phyloP scores from a whole-genome alignment of 1,284 basidiomycete genomes.

The Schizophyllum amplum region DNA sequence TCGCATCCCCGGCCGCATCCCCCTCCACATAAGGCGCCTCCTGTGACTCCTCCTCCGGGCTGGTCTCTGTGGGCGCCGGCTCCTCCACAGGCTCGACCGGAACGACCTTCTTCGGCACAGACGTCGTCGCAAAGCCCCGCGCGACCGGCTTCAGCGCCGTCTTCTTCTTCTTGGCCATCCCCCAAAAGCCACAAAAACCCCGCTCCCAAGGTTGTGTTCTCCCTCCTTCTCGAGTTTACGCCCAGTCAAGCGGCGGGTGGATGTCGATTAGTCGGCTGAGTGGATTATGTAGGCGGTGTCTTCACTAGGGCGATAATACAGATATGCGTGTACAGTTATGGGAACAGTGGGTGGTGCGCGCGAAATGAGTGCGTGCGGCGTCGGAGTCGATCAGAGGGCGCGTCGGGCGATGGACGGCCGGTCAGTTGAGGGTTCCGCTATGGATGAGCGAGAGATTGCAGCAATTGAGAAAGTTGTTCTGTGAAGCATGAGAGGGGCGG shows the following conservation, averaged over 20 bases:
- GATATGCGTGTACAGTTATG: not conserved
- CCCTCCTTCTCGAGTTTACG: not conserved
- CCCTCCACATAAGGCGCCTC: slow-evolving; percentile 5
- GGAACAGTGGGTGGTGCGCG: not conserved
- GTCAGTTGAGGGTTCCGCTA: not conserved
- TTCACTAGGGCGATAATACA: not conserved
- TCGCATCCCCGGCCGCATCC: slow-evolving; percentile 10
- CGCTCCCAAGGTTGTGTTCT: not conserved
- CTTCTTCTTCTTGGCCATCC: slow-evolving; percentile 86
- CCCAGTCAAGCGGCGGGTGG: no score
- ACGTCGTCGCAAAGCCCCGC: slow-evolving; percentile 83
- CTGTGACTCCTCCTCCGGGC: slow-evolving; percentile 17
- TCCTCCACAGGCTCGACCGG: slow-evolving; percentile 21
- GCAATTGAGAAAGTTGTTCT: not conserved
- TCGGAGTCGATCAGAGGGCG: no score
- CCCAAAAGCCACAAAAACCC: not conserved
- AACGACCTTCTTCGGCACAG: slow-evolving; percentile 73
- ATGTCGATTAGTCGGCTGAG: not conserved
- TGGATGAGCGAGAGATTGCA: not conserved
- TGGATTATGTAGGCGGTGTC: not conserved
- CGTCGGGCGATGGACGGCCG: no score
- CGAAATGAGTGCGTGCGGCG: not conserved
- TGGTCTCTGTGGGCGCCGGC: slow-evolving; percentile 12
- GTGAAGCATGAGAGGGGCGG: not conserved
- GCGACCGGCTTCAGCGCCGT: slow-evolving; percentile 68